phyloP scores from a whole-genome alignment of 768 basidiomycete species.

The Mycena kentingensis region DNA sequence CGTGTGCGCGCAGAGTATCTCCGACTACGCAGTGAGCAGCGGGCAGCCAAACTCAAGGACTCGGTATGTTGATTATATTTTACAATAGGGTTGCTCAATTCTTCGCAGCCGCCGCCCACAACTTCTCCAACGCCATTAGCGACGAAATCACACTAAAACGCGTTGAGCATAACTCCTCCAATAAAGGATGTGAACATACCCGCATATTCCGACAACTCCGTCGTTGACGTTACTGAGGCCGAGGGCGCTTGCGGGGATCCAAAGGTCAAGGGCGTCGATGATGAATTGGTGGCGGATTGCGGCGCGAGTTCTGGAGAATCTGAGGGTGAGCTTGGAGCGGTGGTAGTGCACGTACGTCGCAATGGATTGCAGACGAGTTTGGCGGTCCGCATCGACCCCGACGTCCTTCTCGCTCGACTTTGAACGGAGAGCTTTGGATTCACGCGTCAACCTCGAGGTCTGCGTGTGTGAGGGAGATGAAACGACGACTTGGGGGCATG shows the following conservation, averaged over 20 bases:
- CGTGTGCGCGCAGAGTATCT: slow-evolving; percentile 71
- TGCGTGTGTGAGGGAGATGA: slow-evolving; percentile 28
- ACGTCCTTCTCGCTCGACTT: slow-evolving; percentile 67
- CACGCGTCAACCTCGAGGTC: slow-evolving; percentile 63
- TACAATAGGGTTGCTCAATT: slow-evolving; percentile 24
- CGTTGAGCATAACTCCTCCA: neutral
- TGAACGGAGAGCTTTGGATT: slow-evolving; percentile 54
- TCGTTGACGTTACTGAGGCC: slow-evolving; percentile 80
- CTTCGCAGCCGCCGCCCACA: slow-evolving; percentile 61
- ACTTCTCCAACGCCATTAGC: slow-evolving; percentile 64
- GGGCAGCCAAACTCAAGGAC: slow-evolving; percentile 21
- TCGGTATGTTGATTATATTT: slow-evolving; percentile 2
- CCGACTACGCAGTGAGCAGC: slow-evolving; percentile 53
- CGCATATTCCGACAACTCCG: slow-evolving; percentile 80
- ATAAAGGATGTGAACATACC: slow-evolving; percentile 46
- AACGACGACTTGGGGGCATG: neutral
- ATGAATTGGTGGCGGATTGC: slow-evolving; percentile 77
- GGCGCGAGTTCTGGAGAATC: slow-evolving; percentile 53
- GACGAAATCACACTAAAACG: slow-evolving; percentile 64
- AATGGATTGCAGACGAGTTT: slow-evolving; percentile 60
- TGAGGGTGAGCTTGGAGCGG: neutral
- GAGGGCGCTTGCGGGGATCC: slow-evolving; percentile 84
- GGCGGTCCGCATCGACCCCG: slow-evolving; percentile 63
- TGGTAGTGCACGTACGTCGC: slow-evolving; percentile 44
- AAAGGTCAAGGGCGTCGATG: slow-evolving; percentile 84